Conservation (phyloP, 2,329 filamentous ascomycete genomes). For the Curvularia sp. region DNA sequence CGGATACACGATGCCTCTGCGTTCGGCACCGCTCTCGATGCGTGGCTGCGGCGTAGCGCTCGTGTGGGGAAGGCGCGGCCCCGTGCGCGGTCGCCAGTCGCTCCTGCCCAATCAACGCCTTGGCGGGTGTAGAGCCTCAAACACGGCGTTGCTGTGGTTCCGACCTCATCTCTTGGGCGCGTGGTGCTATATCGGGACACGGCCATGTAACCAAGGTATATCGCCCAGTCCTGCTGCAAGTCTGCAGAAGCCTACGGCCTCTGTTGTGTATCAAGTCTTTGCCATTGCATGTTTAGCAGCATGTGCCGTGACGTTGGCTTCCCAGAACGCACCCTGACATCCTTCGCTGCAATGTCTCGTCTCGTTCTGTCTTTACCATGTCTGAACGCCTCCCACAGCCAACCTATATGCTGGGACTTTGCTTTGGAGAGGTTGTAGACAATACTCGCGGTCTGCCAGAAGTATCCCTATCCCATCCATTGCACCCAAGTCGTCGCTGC, state of each 20-base stretch:
- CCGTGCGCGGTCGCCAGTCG: conserved; percentile 9
- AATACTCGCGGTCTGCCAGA: neutral
- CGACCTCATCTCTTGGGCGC: conserved; percentile 28
- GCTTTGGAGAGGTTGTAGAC: neutral
- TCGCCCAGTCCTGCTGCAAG: too few relatives aligned
- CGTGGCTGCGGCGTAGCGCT: conserved; percentile 45
- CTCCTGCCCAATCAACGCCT: conserved; percentile 39
- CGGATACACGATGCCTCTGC: neutral
- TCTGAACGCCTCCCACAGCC: neutral
- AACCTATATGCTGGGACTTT: neutral
- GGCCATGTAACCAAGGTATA: too few relatives aligned
- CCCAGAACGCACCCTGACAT: too few relatives aligned
- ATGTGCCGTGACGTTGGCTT: neutral
- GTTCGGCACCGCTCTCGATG: conserved; percentile 13
- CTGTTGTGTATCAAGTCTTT: neutral
- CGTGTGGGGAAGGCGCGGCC: conserved; percentile 12
- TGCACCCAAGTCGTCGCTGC: neutral
- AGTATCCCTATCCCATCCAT: neutral
- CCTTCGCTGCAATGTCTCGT: neutral
- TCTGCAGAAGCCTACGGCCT: too few relatives aligned
- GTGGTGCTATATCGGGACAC: neutral
- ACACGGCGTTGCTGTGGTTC: conserved; percentile 26
- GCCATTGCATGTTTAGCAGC: neutral
- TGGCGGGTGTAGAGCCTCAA: conserved; percentile 29
- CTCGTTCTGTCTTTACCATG: neutral